These are phyloP conservation scores for Didymella pinodella DNA, from an alignment of 2,329 filamentous ascomycete species.

Conservation along the genomic window DNA sequence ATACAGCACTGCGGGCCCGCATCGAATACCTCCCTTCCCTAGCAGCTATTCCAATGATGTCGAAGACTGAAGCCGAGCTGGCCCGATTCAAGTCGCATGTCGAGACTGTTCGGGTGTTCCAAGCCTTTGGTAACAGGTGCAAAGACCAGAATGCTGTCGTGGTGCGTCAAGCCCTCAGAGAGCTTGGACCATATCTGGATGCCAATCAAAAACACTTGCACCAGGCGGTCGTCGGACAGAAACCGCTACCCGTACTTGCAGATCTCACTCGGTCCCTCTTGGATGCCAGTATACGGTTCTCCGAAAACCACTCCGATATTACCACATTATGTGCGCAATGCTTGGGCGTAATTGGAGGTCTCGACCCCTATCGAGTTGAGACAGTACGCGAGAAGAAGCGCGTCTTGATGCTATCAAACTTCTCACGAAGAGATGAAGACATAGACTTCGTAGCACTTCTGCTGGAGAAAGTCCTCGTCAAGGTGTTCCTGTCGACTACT, in stretches of 20 bases:
- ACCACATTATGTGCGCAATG: conserved; percentile 78
- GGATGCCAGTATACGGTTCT: conserved; percentile 85
- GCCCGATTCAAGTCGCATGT: conserved; percentile 69
- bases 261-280: conserved; percentile 79
- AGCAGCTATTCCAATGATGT: conserved; percentile 71
- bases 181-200: conserved; percentile 77
- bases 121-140: conserved; percentile 76
- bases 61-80: conserved; percentile 72
- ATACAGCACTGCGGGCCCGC: conserved; percentile 67
- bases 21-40: conserved; percentile 83
- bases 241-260: conserved; percentile 77
- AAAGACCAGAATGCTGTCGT: conserved; percentile 86
- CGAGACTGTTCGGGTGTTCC: conserved; percentile 71
- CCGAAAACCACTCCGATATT: conserved; percentile 71
- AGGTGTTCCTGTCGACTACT: conserved; percentile 87
- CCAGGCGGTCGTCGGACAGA: conserved; percentile 79
- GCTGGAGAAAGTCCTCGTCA: conserved; percentile 86
- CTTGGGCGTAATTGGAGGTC: conserved; percentile 85
- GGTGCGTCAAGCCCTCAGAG: conserved; percentile 79
- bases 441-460: conserved; percentile 87
- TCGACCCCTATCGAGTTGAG: conserved; percentile 91
- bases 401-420: conserved; percentile 89
- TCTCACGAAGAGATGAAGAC: conserved; percentile 77
- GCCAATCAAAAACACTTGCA: conserved; percentile 80
- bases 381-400: conserved; percentile 77